Conservation (phyloP, 1,139 yeast genomes). For the Hanseniaspora gamundiae region DNA sequence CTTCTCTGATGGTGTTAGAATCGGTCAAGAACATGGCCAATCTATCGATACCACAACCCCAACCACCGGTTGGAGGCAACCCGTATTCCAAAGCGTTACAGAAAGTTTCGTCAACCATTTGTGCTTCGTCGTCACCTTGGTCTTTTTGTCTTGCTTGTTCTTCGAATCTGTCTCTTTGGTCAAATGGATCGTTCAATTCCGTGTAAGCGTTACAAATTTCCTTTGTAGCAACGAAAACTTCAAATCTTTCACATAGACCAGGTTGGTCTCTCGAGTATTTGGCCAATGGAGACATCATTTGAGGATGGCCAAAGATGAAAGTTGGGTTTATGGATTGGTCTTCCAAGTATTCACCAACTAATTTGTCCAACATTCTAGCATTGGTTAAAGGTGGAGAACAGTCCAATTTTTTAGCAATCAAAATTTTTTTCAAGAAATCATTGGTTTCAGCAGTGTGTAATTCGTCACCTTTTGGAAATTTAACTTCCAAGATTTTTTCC, state of each 20-base stretch:
- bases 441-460: constrained; percentile 92
- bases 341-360: constrained; percentile 82
- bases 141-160: constrained; percentile 98
- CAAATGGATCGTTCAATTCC: constrained; percentile 97
- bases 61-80: constrained; percentile 98
- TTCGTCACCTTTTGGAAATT: constrained; percentile 91
- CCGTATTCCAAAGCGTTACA: constrained; percentile 97
- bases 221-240: constrained; percentile 96
- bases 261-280: constrained; percentile 86
- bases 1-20: constrained; percentile 96
- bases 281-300: constrained; percentile 99
- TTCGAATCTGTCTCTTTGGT: constrained; percentile 93
- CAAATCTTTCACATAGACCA: constrained; percentile 96
- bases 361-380: constrained; percentile 97
- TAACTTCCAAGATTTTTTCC: constrained; percentile 75
- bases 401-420: constrained; percentile 71
- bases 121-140: constrained; percentile 99
- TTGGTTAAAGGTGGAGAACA: constrained; percentile 96
- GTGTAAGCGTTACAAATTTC: constrained; percentile 98
- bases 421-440: constrained; percentile 69
- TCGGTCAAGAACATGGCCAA: constrained; percentile 95
- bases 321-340: constrained; percentile 94
- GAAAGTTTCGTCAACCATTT: constrained; percentile 90
- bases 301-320: constrained; percentile 96
- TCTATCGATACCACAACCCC: constrained; percentile 99